phyloP scores from a whole-genome alignment of 768 basidiomycete genomes.

The Trametes villosa region DNA sequence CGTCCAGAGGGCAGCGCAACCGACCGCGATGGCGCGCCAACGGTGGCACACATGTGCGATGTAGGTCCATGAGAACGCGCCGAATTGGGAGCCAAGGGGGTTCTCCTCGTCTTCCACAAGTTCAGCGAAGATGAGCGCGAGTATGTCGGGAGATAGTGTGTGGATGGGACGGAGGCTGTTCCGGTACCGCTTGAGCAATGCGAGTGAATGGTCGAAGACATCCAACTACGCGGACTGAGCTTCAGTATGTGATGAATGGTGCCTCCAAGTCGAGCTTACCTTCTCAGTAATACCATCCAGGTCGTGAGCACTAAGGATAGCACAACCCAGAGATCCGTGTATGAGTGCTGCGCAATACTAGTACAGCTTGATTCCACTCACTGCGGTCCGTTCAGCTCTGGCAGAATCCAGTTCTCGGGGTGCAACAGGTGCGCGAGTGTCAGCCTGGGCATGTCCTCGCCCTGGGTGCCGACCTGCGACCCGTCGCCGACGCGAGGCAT shows the following conservation, averaged over 20 bases:
- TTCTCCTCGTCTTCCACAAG: conserved; percentile 22
- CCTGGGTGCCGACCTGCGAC: background rate
- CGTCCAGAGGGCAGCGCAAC: conserved; percentile 30
- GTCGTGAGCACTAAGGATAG: conserved; percentile 5
- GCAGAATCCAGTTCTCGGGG: conserved; percentile 30
- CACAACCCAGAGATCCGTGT: background rate
- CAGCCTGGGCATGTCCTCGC: conserved; percentile 6
- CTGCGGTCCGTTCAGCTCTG: conserved; percentile 28
- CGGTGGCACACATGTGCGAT: conserved; percentile 32
- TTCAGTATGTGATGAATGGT: background rate
- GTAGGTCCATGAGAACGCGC: conserved; percentile 28
- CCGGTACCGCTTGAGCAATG: conserved; percentile 33
- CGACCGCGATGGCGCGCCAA: conserved; percentile 31
- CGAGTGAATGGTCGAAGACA: conserved; percentile 29
- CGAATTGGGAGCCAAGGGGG: conserved; percentile 25
- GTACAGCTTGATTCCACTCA: conserved; percentile 6
- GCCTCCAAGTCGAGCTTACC: conserved; percentile 8
- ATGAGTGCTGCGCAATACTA: background rate
- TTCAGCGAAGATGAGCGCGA: conserved; percentile 29
- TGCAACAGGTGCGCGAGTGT: conserved; percentile 28
- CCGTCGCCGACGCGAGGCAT: background rate
- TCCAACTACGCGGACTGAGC: conserved; percentile 19
- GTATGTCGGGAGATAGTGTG: conserved; percentile 31
- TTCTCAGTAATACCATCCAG: conserved; percentile 15
- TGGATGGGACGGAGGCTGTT: conserved; percentile 33